phyloP scores from a whole-genome alignment of 495 filamentous ascomycete genomes.

The Podospora conica region DNA sequence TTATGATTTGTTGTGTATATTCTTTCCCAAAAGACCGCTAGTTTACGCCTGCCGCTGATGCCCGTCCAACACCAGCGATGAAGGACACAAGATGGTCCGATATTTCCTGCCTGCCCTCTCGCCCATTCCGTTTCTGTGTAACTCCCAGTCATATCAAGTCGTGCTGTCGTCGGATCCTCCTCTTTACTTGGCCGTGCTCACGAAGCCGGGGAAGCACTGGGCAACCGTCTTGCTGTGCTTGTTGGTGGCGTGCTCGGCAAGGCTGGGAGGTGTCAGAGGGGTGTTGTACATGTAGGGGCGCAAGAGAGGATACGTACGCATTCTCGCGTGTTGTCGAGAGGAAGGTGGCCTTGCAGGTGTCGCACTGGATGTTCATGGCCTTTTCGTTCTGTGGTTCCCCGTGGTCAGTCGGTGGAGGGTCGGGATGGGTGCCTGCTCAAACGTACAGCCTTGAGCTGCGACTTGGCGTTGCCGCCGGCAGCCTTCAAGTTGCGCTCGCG shows the following conservation, averaged over 20 bases:
- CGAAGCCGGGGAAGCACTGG: slow-evolving; percentile 49
- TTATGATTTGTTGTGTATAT: neutral
- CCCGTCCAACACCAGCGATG: neutral
- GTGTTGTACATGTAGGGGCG: neutral
- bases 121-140: slow-evolving; percentile 1
- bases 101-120: neutral
- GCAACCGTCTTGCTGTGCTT: slow-evolving; percentile 49
- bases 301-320: slow-evolving; percentile 34
- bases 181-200: slow-evolving; percentile 17
- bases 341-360: slow-evolving; percentile 52
- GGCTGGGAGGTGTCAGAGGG: slow-evolving; percentile 23
- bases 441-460: slow-evolving; percentile 50
- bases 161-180: neutral
- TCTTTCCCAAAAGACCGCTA: slow-evolving; percentile 3
- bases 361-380: slow-evolving; percentile 52
- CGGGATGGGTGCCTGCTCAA: neutral
- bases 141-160: slow-evolving; percentile 4
- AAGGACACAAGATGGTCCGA: neutral
- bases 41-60: slow-evolving; percentile 15
- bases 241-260: slow-evolving; percentile 49
- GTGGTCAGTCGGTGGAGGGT: neutral
- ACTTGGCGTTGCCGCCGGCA: slow-evolving; percentile 38
- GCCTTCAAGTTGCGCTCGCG: slow-evolving; percentile 51
- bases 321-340: slow-evolving; percentile 49
- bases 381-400: slow-evolving; percentile 36